phyloP scores from a whole-genome alignment of 495 filamentous ascomycete species.

The Glarea lozoyensis region DNA sequence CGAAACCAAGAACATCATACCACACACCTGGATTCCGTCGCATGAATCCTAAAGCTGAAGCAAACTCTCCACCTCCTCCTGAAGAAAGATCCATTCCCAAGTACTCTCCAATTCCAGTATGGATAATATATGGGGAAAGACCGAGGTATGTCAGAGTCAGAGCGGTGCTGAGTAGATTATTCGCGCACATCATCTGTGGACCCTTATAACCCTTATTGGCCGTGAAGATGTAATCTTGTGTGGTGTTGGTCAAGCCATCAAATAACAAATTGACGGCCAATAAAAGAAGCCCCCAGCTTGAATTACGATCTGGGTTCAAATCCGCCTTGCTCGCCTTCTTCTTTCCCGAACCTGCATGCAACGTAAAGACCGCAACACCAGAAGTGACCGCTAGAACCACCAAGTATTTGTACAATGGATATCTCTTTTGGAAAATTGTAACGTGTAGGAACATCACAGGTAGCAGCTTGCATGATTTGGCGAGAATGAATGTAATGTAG shows the following conservation, averaged over 20 bases:
- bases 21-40: slow-evolving; percentile 65
- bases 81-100: slow-evolving; percentile 54
- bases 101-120: slow-evolving; percentile 54
- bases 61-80: slow-evolving; percentile 53
- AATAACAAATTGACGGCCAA: slow-evolving; percentile 89
- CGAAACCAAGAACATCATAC: slow-evolving; percentile 81
- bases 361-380: slow-evolving; percentile 90
- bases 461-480: slow-evolving; percentile 94
- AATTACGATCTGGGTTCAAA: slow-evolving; percentile 36
- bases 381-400: slow-evolving; percentile 85
- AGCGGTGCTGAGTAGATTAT: slow-evolving; percentile 73
- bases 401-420: slow-evolving; percentile 93
- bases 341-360: slow-evolving; percentile 67
- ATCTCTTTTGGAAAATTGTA: slow-evolving; percentile 80
- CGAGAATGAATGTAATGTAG: slow-evolving; percentile 97
- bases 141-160: slow-evolving; percentile 70
- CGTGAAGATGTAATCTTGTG: slow-evolving; percentile 89
- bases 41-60: slow-evolving; percentile 73
- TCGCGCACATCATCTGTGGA: slow-evolving; percentile 99
- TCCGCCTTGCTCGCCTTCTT: slow-evolving; percentile 25
- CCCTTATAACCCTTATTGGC: slow-evolving; percentile 71
- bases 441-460: slow-evolving; percentile 96
- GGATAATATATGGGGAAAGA: slow-evolving; percentile 66
- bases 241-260: slow-evolving; percentile 92
- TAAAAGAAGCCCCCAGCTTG: slow-evolving; percentile 70